Base-by-base conservation (phyloP, 2,329 filamentous ascomycete genomes). In the Diaporthe australafricana region DNA sequence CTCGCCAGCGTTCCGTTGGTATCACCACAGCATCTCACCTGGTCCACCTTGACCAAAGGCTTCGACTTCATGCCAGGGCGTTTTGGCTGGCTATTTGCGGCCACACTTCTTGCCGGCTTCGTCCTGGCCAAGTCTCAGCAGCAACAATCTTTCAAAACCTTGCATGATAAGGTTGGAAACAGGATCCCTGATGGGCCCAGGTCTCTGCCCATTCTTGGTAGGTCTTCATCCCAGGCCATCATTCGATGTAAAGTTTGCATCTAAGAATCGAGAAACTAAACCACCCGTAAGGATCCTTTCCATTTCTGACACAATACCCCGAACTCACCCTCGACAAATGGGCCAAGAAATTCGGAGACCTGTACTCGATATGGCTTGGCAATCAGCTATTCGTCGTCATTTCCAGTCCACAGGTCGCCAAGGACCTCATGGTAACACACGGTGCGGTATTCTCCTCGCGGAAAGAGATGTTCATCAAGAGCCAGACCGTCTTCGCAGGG, bases 401-500 rank as follows among this genome's bases (percentile, higher is more conserved):
- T 1, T 55, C 65, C 22, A 68, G 38, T 50, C 65, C 48, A 11
- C 48, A 68, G 27, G 14, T 35, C 16, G 57, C 57, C 7, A 63
- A 63, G n/a, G 57, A 63, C 16, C 42, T 63, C 11, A 47, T 63
- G 57, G 57, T 63, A 27, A 63, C 57, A 16, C 7, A 63, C 27
- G 57, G 50, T 9, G 48, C 65, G 27, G 65, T 68, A 7, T 68
- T 68, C 50, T 68, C 65, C n/a, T 55, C 48, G 3, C 48, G 65
- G 3, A 55, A 68, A 14, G 57, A 47, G 6, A 63, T 63, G 42
- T 63, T 63, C 42, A 63, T 63, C 57, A 63, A 63, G 57, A 63
- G 57, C 57, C 40, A 63, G 27, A 63, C 42, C 17, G 27, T 63
- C 42, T 63, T 63, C 20, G 57, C 57, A 16, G 22, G 57, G 27